Percentiles rank a stretch among this genome's conserved stretches.
Conservation (phyloP, 768 basidiomycete species). For the Coprinopsis marcescibilis region DNA sequence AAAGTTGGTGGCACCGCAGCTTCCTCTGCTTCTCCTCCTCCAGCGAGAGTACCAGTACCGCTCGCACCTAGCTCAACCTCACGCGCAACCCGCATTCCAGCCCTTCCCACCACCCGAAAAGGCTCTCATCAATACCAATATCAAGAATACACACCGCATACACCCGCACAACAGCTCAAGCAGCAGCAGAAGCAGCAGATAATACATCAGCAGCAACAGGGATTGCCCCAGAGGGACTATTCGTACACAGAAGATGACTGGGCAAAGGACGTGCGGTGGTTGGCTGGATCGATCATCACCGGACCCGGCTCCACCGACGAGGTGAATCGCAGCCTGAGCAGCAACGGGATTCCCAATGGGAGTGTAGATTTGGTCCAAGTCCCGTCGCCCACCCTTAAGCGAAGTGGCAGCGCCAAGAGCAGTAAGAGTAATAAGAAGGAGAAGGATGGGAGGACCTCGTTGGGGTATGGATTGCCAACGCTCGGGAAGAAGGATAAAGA, state of each 20-base stretch:
- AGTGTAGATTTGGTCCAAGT: neutral
- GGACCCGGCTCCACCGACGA: conserved; percentile 1
- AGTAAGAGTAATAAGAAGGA: conserved; percentile 2
- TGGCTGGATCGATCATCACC: conserved; percentile 22
- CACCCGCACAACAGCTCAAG: conserved; percentile 11
- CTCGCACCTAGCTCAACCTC: no score
- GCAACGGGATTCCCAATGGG: conserved; percentile 1
- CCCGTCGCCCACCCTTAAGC: no score
- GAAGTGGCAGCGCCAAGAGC: conserved; percentile 7
- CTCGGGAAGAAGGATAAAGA: neutral
- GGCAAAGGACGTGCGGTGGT: conserved; percentile 65
- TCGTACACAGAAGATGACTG: conserved; percentile 54
- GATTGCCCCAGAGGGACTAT: conserved; percentile 17
- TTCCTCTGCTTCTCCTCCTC: neutral
- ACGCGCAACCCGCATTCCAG: no score
- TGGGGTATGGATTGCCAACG: neutral
- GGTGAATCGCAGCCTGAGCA: no score
- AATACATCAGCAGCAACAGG: conserved; percentile 11
- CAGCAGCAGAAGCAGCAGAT: conserved; percentile 10
- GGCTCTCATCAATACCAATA: no score
- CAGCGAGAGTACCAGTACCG: neutral
- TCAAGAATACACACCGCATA: no score
- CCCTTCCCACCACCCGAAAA: no score
- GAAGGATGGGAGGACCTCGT: neutral
- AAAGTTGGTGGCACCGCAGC: conserved; percentile 12